Conservation (phyloP, 2,329 filamentous ascomycete genomes). For the Claviceps pusilla region DNA sequence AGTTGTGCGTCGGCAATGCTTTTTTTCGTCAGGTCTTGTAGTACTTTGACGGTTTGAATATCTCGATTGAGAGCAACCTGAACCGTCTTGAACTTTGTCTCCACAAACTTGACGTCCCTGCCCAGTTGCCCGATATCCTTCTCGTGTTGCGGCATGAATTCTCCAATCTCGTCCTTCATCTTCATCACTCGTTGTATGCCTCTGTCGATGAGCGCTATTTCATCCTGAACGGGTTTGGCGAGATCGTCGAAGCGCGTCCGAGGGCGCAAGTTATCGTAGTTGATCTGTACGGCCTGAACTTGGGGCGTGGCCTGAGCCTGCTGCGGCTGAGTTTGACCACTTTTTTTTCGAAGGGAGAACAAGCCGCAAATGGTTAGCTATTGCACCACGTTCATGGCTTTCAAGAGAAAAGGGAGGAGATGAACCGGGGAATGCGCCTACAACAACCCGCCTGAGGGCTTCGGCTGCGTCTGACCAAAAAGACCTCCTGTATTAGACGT, state of each 20-base stretch:
- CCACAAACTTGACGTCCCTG: conserved; percentile 32
- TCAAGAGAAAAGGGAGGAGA: not conserved
- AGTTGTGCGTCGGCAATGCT: conserved; percentile 57
- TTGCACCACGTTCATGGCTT: not conserved
- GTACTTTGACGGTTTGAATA: conserved; percentile 45
- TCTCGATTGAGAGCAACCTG: conserved; percentile 37
- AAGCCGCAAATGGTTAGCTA: not conserved
- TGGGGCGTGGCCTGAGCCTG: conserved; percentile 28
- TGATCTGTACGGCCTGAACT: conserved; percentile 62
- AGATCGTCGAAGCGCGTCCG: conserved; percentile 90
- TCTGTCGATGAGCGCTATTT: conserved; percentile 64
- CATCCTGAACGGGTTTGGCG: conserved; percentile 61
- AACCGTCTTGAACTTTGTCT: conserved; percentile 31
- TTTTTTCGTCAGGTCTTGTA: conserved; percentile 43
- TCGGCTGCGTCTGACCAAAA: conserved; percentile 21
- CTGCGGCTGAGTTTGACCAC: conserved; percentile 17
- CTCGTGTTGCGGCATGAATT: conserved; percentile 44
- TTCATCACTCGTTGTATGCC: conserved; percentile 68
- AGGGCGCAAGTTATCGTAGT: conserved; percentile 61
- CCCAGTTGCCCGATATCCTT: conserved; percentile 31
- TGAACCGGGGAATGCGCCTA: conserved; percentile 8
- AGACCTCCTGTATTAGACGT: conserved; percentile 10
- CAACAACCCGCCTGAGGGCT: conserved; percentile 19
- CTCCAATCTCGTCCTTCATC: conserved; percentile 61
- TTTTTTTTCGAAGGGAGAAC: conserved; percentile 2